Base-by-base conservation (phyloP, 163 green algal species). In the Chlorella variabilis region DNA sequence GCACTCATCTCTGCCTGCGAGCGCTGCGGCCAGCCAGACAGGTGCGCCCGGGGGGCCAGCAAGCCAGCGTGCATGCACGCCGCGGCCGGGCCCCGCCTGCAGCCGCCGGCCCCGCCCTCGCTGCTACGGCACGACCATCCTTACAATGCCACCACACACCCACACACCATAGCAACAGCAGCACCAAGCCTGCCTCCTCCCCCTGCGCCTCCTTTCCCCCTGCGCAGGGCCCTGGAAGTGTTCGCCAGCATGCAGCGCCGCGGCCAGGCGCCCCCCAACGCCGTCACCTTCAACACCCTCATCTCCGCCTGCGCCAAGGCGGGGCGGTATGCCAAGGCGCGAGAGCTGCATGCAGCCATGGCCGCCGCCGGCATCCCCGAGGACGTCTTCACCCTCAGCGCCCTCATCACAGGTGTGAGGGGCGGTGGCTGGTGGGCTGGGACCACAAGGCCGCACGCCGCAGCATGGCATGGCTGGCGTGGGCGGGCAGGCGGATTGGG, bases 221-320 rank as follows among this genome's bases (percentile, higher is more conserved):
- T 25, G 15, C 23, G 42, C 76, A 82, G 77, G 66, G 93, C 92
- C 11, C 84, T 96, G 23, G 82, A 87, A 45, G 90, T 97, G 62
- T 94, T 95, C 76, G 80, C 93, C 66, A 80, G 86, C 31, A 96
- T 97, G 93, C 75, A 91, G 36, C 84, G 84, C 8, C 83, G 86
- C n/a, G 92, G 91, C 33, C 78, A 91, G 38, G n/a, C n/a, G n/a
- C 84, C 90, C 81, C 92, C 91, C 5, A 95, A 91, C 48, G 85
- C 91, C n/a, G 93, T 93, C 51, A 97, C 92, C 2, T 96, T 91
- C 89, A 96, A 92, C 48, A 94, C 93, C 23, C 83, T 95, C 25
- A 94, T 97, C 82, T 92, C 79, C 45, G 90, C 75, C 9, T 87
- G 69, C 34, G 85, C 45, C 38, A 80, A 83, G 76, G 65, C 69